Base-by-base conservation (phyloP, 345 rosid genomes). In the Syzygium grande region DNA sequence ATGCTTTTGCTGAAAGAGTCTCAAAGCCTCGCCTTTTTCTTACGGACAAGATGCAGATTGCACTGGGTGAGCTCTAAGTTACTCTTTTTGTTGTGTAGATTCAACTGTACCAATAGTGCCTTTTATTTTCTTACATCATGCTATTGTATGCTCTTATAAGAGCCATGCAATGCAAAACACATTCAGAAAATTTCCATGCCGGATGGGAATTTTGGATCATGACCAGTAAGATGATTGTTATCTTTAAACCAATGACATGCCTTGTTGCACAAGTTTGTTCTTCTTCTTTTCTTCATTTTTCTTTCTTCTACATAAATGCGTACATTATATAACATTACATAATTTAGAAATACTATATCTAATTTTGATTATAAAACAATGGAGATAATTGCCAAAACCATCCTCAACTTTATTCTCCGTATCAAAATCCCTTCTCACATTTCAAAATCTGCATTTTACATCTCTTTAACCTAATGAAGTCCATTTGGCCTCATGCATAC, bases 31-130 rank as follows among this genome's bases (percentile, higher is more conserved):
- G 95, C 86, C 92, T 98, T 86, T 96, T 92, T 91, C 92, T 92
- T 84, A 96, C 99, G 15, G 99, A 98, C 92, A 96, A 98, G 95
- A 92, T 98, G 94, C 96, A 90, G 89, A 95, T 97, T 92, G 95
- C 99, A 91, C 89, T 97, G 22, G 98, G 99, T 97, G 93, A 88
- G 93, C 73, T 77, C 51, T 90, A 59, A 80, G 61, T 53, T 56
- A 49, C 83, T 73, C 49, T 10, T 34, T 38, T 22, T 7, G 14
- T 73, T 85, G 88, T 89, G 54, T 22, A 49, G 84, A 78, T 51
- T 51, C 77, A 51, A 55, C 61, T 19, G 54, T 73, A 73, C 49
- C 22, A 79, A 78, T 11, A 51, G 51, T 9, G 16, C 59, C 84
- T 59, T 19, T 49, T 43, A 49, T 53, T 43, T 68, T 23, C 21